A percentile compares a stretch with the other conserved stretches of the same genome.
phyloP scores from a whole-genome alignment of 441 rosid species.

The Capsella rubella region DNA sequence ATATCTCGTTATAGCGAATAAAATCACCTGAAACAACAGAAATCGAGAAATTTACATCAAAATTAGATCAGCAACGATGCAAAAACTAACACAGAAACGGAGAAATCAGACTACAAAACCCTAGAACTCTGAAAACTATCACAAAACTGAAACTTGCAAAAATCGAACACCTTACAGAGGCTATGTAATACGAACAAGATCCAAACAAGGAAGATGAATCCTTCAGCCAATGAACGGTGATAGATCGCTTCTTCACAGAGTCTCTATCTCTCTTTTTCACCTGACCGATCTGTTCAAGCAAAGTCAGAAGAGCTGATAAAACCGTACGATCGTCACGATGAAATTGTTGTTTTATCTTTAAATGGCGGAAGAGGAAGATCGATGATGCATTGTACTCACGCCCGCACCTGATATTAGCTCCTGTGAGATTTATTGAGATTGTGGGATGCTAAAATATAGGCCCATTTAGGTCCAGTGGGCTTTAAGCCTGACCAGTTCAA shows the following conservation, averaged over 20 bases:
- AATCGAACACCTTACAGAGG: slow-evolving; percentile 34
- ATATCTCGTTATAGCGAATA: slow-evolving; percentile 37
- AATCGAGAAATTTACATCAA: slow-evolving; percentile 14
- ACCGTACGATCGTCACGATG: slow-evolving; percentile 42
- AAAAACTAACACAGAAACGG: background rate
- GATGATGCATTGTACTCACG: slow-evolving; percentile 21
- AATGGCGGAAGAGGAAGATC: slow-evolving; percentile 7
- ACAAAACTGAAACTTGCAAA: slow-evolving; percentile 15
- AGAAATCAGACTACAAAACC: slow-evolving; percentile 31
- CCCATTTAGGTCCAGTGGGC: slow-evolving; percentile 19
- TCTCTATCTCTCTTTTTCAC: slow-evolving; percentile 6
- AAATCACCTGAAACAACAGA: slow-evolving; percentile 36
- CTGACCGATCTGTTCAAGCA: slow-evolving; percentile 44
- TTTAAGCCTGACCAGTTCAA: background rate
- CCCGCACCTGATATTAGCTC: slow-evolving; percentile 27
- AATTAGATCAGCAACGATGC: slow-evolving; percentile 8
- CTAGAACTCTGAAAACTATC: slow-evolving; percentile 3
- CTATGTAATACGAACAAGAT: slow-evolving; percentile 29
- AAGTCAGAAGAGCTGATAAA: slow-evolving; percentile 42
- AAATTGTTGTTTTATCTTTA: background rate
- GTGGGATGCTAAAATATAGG: background rate
- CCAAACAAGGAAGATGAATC: slow-evolving; percentile 26
- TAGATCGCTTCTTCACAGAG: slow-evolving; percentile 19
- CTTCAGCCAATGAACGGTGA: slow-evolving; percentile 19
- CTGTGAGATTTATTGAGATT: background rate